A percentile compares a stretch with the other conserved stretches of the same genome.
Conservation (phyloP, 257 asterid species). For the Fraxinus americana region DNA sequence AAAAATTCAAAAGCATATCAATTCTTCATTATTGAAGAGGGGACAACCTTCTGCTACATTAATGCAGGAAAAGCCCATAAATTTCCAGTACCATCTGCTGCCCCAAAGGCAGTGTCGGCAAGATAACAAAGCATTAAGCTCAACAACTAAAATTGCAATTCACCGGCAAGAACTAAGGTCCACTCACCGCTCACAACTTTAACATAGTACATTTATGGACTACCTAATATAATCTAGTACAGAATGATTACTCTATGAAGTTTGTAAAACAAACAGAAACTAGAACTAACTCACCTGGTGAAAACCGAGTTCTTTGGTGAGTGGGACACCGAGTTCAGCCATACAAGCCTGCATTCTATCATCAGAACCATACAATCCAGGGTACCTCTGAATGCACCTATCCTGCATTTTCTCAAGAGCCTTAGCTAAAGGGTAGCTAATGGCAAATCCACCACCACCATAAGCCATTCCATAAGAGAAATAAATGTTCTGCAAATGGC, state of each 20-base stretch:
- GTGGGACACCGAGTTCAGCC: slow-evolving; percentile 82
- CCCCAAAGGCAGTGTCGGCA: slow-evolving; percentile 26
- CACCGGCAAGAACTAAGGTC: slow-evolving; percentile 10
- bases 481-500: slow-evolving; percentile 67
- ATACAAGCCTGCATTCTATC: slow-evolving; percentile 78
- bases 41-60: background rate
- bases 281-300: slow-evolving; percentile 57
- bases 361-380: slow-evolving; percentile 72
- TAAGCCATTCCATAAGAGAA: slow-evolving; percentile 75
- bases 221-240: background rate
- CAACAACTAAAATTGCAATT: background rate
- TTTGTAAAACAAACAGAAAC: background rate
- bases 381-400: slow-evolving; percentile 61
- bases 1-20: background rate
- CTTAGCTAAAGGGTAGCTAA: slow-evolving; percentile 65
- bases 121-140: background rate
- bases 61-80: background rate
- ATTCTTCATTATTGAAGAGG: background rate
- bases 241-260: background rate
- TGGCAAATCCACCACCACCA: slow-evolving; percentile 79
- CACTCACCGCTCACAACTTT: background rate
- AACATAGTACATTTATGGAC: background rate
- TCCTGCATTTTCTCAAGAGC: slow-evolving; percentile 71
- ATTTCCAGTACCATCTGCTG: slow-evolving; percentile 16
- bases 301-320: slow-evolving; percentile 73